phyloP scores from a whole-genome alignment of 1,139 yeast species.

The Magnusiomyces suaveolens region DNA sequence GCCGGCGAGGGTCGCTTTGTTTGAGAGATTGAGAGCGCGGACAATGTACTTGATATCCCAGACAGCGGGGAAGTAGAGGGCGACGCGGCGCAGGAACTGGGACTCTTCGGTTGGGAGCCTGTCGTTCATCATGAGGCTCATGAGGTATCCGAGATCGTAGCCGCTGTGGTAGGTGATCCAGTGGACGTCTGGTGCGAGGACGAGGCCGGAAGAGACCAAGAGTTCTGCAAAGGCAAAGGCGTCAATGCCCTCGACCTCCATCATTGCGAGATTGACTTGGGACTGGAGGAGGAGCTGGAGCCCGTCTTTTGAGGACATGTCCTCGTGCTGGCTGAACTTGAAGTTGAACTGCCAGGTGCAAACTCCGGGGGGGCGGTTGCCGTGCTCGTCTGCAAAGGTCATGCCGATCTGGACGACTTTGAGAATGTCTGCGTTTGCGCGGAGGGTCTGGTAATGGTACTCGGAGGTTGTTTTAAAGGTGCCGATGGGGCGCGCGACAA shows the following conservation, averaged over 20 bases:
- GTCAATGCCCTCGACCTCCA: conserved; percentile 70
- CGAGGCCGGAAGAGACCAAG: conserved; percentile 75
- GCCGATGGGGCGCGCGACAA: conserved; percentile 95
- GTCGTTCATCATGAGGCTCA: conserved; percentile 66
- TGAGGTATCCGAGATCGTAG: conserved; percentile 84
- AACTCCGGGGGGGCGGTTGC: conserved; percentile 60
- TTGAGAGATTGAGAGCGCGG: conserved; percentile 34
- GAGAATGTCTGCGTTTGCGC: conserved; percentile 81
- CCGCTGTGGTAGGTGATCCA: conserved; percentile 92
- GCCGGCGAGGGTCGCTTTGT: conserved; percentile 32
- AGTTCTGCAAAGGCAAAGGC: conserved; percentile 74
- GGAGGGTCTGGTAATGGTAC: conserved; percentile 89
- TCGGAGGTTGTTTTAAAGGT: conserved; percentile 82
- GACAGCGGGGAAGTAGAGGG: conserved; percentile 67
- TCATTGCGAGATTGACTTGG: conserved; percentile 73
- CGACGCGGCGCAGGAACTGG: conserved; percentile 66
- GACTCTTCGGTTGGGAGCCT: conserved; percentile 73
- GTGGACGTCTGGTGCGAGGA: conserved; percentile 59
- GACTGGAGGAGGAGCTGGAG: conserved; percentile 67
- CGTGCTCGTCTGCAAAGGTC: conserved; percentile 69
- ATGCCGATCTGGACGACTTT: conserved; percentile 82
- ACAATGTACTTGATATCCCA: conserved; percentile 80
- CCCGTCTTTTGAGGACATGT: conserved; percentile 77
- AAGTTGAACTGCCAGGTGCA: conserved; percentile 95
- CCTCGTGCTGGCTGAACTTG: conserved; percentile 56